Base-by-base conservation (phyloP, 176 grass and related monocot species). In the Hsuehochloa calcarea region DNA sequence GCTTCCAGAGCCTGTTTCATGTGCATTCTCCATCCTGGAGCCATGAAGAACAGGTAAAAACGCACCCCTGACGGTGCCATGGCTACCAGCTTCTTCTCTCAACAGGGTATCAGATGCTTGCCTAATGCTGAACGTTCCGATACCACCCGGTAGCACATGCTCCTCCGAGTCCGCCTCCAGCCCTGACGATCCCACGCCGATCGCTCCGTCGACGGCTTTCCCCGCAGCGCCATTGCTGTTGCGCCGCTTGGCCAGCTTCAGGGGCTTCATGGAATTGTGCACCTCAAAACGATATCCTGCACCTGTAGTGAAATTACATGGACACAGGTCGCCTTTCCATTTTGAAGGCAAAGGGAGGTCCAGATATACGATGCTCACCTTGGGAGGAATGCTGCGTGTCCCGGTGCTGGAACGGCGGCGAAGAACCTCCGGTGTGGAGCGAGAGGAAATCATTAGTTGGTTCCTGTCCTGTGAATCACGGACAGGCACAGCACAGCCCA, bases 81-180 rank as follows among this genome's bases (percentile, higher is more conserved):
- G 61, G 58, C 65, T 5, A 11, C 27, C 75, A 12, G 67, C 67
- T 14, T 49, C 22, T 16, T 65, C 62, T 61, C 81, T 84, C 3
- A 39, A 3, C 46, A 29, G 54, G 7, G 68, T 16, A 47, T 87
- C 74, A 6, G 94, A 20, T 59, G 81, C 59, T 41, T 84, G 89
- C 85, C 70, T 90, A 89, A 97, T 92, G 91, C 89, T 94, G 91
- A 94, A 97, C 19, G 94, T 92, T 44, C 89, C 91, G 17, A 92
- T 87, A n/a, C 89, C 94, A 1, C 91, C 94, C 15, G 89, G 89
- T 3, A 97, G 87, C 80, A 87, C 87, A 5, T 55, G 94, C 74
- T 94, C 74, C 31, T 51, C 89, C 29, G 52, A 88, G 9, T 86
- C 85, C 52, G 39, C 5, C 64, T 65, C 71, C 25, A 10, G 20